These are phyloP conservation scores for Pseudonitzschia delicatissima DNA, from an alignment of 108 stramenopile genomes.

Conservation along the genomic window DNA sequence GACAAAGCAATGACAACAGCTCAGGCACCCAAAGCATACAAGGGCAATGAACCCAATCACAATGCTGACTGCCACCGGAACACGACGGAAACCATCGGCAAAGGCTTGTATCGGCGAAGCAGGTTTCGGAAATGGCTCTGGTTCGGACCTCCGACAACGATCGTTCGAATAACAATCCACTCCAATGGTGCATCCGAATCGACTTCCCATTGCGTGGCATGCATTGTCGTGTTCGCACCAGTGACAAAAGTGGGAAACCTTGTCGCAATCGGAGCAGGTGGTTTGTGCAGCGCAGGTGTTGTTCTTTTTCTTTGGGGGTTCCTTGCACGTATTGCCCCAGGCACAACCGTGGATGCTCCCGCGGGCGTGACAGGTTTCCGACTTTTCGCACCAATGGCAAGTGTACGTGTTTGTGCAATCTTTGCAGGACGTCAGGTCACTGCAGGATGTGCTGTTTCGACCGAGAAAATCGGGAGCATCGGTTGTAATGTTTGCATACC, in stretches of 20 bases:
- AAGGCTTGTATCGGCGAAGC: conserved; percentile 14
- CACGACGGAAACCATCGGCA: background rate
- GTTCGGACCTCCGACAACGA: conserved; percentile 68
- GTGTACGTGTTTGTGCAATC: conserved; percentile 33
- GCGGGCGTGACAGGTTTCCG: conserved; percentile 50
- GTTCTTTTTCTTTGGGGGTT: conserved; percentile 15
- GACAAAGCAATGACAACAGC: conserved; percentile 45
- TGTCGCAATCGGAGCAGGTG: conserved; percentile 60
- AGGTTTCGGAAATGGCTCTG: conserved; percentile 45
- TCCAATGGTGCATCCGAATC: conserved; percentile 75
- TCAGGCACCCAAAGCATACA: conserved; percentile 52
- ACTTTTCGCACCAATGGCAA: conserved; percentile 58
- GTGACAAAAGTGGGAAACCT: conserved; percentile 60
- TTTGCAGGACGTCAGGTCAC: conserved; percentile 25
- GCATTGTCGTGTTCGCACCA: conserved; percentile 80
- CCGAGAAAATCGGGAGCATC: background rate
- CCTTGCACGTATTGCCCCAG: conserved; percentile 35
- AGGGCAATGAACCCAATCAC: conserved; percentile 37
- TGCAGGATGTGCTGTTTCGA: conserved; percentile 14
- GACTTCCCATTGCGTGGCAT: conserved; percentile 80
- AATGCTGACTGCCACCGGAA: conserved; percentile 33
- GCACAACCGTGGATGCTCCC: conserved; percentile 52
- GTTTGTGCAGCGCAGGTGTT: conserved; percentile 57
- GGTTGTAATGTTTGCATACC: background rate
- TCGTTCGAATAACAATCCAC: conserved; percentile 86